phyloP scores from a whole-genome alignment of 441 rosid genomes.

The Brassica balearica region DNA sequence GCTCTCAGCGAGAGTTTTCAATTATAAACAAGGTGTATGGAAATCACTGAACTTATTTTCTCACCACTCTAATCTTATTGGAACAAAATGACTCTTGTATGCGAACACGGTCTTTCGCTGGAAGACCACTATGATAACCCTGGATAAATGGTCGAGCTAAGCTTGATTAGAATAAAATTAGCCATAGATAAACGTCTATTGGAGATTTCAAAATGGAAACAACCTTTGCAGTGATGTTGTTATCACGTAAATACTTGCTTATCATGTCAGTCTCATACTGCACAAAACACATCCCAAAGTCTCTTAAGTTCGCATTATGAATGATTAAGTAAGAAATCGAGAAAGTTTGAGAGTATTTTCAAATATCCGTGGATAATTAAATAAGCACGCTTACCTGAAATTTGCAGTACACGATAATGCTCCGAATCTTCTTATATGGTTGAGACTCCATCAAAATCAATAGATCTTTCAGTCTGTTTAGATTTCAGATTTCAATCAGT shows the following conservation, averaged over 20 bases:
- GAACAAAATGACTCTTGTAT: conserved; percentile 87
- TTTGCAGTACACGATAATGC: conserved; percentile 95
- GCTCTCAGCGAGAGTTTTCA: conserved; percentile 21
- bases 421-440: conserved; percentile 64
- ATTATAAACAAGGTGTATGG: conserved; percentile 1
- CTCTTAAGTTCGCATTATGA: conserved; percentile 33
- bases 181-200: conserved; percentile 30
- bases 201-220: conserved; percentile 34
- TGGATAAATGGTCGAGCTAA: conserved; percentile 42
- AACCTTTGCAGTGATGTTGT: conserved; percentile 85
- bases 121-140: conserved; percentile 93
- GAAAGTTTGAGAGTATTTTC: neutral
- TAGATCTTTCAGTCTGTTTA: conserved; percentile 81
- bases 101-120: conserved; percentile 75
- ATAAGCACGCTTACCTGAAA: conserved; percentile 67
- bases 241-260: conserved; percentile 83
- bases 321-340: conserved; percentile 25
- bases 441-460: conserved; percentile 69
- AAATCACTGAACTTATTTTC: conserved; percentile 42
- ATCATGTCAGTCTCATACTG: conserved; percentile 87
- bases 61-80: conserved; percentile 95
- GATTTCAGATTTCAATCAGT: conserved; percentile 36
- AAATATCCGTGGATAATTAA: neutral
- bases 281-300: conserved; percentile 44
- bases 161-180: conserved; percentile 39